phyloP scores from a whole-genome alignment of 768 basidiomycete species.

The Rhodocollybia butyracea region DNA sequence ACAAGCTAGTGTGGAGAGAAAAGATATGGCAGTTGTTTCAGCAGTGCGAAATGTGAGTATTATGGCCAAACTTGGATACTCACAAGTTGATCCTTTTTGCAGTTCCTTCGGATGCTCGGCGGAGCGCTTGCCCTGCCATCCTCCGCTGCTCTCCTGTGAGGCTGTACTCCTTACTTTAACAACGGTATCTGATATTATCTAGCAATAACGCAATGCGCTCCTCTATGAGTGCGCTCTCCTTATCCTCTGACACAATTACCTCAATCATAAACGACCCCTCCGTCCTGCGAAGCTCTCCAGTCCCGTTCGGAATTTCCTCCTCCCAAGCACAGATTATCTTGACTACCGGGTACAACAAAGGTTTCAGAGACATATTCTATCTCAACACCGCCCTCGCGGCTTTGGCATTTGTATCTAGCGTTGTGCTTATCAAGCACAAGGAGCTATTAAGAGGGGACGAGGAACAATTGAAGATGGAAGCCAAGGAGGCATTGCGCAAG shows the following conservation, averaged over 20 bases:
- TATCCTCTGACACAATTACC: conserved; percentile 35
- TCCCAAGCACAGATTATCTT: conserved; percentile 28
- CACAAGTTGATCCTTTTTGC: too few relatives aligned
- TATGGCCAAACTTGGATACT: background rate
- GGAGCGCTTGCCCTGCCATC: conserved; percentile 67
- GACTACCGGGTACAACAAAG: conserved; percentile 46
- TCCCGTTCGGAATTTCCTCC: conserved; percentile 18
- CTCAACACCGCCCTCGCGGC: conserved; percentile 55
- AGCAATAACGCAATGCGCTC: conserved; percentile 48
- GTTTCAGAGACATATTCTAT: conserved; percentile 59
- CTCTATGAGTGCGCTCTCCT: conserved; percentile 34
- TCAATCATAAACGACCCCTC: conserved; percentile 49
- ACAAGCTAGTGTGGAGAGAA: conserved; percentile 66
- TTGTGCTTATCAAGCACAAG: conserved; percentile 60
- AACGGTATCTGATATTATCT: background rate
- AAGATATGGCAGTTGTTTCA: conserved; percentile 77
- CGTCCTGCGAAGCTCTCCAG: conserved; percentile 29
- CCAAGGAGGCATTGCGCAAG: background rate
- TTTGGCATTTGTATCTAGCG: conserved; percentile 49
- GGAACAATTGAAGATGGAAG: conserved; percentile 31
- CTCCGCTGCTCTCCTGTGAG: conserved; percentile 54
- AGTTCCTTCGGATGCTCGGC: conserved; percentile 70
- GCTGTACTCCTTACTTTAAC: too few relatives aligned
- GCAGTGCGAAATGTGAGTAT: conserved; percentile 2
- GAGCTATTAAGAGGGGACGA: conserved; percentile 60